Evolutionary conservation across 495 filamentous ascomycete species (phyloP).

Genomic region (Penicillium goetzii): DNA sequence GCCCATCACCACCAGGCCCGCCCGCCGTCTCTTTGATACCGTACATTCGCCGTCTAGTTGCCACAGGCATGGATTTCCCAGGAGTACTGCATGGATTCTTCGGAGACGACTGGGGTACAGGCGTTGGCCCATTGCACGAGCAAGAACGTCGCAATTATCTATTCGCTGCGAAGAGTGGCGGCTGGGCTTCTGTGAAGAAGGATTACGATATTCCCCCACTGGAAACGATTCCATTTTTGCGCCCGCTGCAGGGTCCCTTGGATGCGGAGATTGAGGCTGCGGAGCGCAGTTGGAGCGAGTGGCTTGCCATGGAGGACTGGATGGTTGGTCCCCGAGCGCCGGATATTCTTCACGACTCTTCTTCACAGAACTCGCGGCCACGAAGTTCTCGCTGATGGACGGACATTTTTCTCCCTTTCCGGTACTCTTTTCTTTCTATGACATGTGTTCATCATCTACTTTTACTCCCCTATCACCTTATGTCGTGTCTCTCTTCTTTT

Average conservation of each 20-base stretch:
- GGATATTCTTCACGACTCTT: constrained; percentile 50
- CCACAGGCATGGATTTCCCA: constrained; percentile 86
- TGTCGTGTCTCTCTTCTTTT: constrained; percentile 10
- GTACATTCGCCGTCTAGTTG: constrained; percentile 87
- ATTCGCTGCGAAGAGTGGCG: constrained; percentile 89
- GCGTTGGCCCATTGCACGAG: constrained; percentile 82
- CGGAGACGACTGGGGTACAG: constrained; percentile 83
- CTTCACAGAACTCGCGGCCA: constrained; percentile 44
- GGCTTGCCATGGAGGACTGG: constrained; percentile 95
- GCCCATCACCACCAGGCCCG: constrained; percentile 25
- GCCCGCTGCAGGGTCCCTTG: constrained; percentile 71
- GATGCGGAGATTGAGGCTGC: constrained; percentile 83
- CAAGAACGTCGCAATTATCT: constrained; percentile 92
- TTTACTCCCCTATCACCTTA: constrained; percentile 9
- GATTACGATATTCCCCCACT: constrained; percentile 83
- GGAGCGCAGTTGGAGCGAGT: constrained; percentile 81
- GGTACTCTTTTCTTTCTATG: constrained; percentile 7
- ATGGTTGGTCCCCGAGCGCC: constrained; percentile 74
- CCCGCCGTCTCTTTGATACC: constrained; percentile 77
- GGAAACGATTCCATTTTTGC: constrained; percentile 85
- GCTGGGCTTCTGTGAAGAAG: constrained; percentile 84
- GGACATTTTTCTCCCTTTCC: neutral
- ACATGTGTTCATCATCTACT: constrained; percentile 9
- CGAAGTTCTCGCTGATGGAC: constrained; percentile 40
- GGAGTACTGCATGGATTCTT: constrained; percentile 92